Conservation (phyloP, 441 rosid species). For the Flueggea neowawraea region DNA sequence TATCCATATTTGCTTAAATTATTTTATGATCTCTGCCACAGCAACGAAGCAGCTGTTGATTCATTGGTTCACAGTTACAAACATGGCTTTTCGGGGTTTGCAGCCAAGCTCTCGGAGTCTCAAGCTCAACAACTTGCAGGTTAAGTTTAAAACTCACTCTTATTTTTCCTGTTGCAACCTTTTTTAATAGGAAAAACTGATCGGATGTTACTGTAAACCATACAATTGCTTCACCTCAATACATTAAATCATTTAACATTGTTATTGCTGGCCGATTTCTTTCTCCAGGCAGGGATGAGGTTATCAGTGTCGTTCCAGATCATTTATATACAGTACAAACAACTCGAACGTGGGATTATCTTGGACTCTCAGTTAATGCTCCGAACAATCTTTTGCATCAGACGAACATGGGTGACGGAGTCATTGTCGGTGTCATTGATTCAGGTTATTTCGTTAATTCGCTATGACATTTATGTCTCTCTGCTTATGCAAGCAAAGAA, state of each 20-base stretch:
- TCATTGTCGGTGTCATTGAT: slow-evolving; percentile 29
- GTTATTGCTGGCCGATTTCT: neutral
- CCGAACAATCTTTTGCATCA: slow-evolving; percentile 14
- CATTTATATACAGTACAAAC: slow-evolving; percentile 20
- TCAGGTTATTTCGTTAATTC: slow-evolving; percentile 11
- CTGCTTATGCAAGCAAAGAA: too few relatives aligned
- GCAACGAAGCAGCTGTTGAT: too few relatives aligned
- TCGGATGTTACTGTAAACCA: too few relatives aligned
- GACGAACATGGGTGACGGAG: slow-evolving; percentile 27
- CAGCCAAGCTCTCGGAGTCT: neutral
- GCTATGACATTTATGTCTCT: too few relatives aligned
- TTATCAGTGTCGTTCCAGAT: slow-evolving; percentile 13
- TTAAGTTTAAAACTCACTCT: neutral
- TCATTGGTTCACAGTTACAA: too few relatives aligned
- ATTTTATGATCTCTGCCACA: too few relatives aligned
- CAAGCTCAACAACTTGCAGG: neutral
- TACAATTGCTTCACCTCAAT: too few relatives aligned
- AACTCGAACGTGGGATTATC: slow-evolving; percentile 28
- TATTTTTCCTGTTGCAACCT: too few relatives aligned
- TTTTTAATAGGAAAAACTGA: too few relatives aligned
- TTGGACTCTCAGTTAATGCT: slow-evolving; percentile 17
- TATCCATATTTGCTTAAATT: too few relatives aligned
- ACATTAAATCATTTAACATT: too few relatives aligned
- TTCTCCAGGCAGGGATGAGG: slow-evolving; percentile 17
- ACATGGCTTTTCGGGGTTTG: too few relatives aligned